A percentile compares a stretch with the other conserved stretches of the same genome.
These are phyloP conservation scores for Gliomastix tumulicola DNA, from an alignment of 2,329 filamentous ascomycete genomes.

Conservation along the genomic window DNA sequence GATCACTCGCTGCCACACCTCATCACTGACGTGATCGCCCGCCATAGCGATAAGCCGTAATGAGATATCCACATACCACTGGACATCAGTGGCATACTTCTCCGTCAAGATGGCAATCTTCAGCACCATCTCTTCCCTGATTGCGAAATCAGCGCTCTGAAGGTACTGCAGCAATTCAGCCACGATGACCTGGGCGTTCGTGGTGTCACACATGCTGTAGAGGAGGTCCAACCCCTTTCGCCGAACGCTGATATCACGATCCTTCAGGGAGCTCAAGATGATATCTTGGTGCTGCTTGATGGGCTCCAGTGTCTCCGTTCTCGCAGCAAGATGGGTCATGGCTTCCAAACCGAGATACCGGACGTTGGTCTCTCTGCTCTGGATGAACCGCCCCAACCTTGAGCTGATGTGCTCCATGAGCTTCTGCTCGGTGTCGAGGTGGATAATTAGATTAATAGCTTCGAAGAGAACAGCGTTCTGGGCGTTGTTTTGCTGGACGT, in stretches of 20 bases:
- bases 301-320: constrained; percentile 87
- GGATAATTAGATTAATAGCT: constrained; percentile 97
- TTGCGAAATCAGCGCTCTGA: constrained; percentile 94
- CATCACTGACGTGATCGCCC: constrained; percentile 95
- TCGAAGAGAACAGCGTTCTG: constrained; percentile 98
- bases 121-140: constrained; percentile 97
- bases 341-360: constrained; percentile 92
- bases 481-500: constrained; percentile 98
- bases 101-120: constrained; percentile 98
- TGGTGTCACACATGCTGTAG: constrained; percentile 98
- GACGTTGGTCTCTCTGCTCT: constrained; percentile 94
- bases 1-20: constrained; percentile 98
- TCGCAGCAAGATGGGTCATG: constrained; percentile 94
- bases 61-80: constrained; percentile 99
- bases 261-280: constrained; percentile 88
- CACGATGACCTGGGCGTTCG: constrained; percentile 91
- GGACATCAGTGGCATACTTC: constrained; percentile 95
- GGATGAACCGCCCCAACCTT: constrained; percentile 88
- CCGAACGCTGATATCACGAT: constrained; percentile 93
- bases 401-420: constrained; percentile 95
- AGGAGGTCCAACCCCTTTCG: constrained; percentile 91
- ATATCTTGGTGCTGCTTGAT: constrained; percentile 98
- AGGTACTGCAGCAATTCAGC: constrained; percentile 90
- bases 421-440: constrained; percentile 88
- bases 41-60: constrained; percentile 91